Evolutionary conservation across 108 stramenopile species (phyloP), one percentile per base, ranked within the genome.

Genomic region (Conticribra guillardii): DNA sequence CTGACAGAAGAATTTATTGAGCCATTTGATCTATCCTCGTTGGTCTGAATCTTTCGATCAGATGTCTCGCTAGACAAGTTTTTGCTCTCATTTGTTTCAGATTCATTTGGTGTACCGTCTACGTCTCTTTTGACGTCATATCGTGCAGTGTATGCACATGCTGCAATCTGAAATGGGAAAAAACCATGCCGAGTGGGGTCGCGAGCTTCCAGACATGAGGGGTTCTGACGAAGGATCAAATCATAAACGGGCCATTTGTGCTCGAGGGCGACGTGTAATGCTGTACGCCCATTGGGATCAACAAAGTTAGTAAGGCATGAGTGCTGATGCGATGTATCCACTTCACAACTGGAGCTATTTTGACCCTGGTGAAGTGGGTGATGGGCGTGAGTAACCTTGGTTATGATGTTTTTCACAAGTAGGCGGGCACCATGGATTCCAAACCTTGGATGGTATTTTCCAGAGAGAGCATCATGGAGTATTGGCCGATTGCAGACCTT

Each of bases 401-500:
- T 18, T 5, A 77, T 69, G 28, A 77, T 77, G 30, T 64, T 69
- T 68, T 70, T 72, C 41, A 78, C 60, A 33, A 87, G 62, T 8
- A 80, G 75, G 53, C 75, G 64, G 41, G 64, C 61, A 9, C 72
- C 76, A 64, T 78, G 64, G 37, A 82, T 72, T 18, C 81, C 81
- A 60, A 82, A 82, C 22, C 51, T 22, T 46, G 49, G 51, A 32
- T 76, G 69, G 31, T 62, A 81, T n/a, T 16, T 16, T 24, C 81
- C 81, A 48, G 22, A 31, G 29, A 82, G 59, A 22, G 64, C 70
- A 73, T 77, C 76, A 56, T 77, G 75, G 47, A 82, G 57, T 45
- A 77, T 48, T 41, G 70, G 75, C 44, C 28, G 29, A 33, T 55
- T 23, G 4, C 14, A 17, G 16, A 31, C 15, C 60, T 45, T 56